Percentiles rank a stretch among this genome's conserved stretches.
Evolutionary conservation across 148 eudicot species (phyloP).

Genomic region (Rhododendron mucronatum): DNA sequence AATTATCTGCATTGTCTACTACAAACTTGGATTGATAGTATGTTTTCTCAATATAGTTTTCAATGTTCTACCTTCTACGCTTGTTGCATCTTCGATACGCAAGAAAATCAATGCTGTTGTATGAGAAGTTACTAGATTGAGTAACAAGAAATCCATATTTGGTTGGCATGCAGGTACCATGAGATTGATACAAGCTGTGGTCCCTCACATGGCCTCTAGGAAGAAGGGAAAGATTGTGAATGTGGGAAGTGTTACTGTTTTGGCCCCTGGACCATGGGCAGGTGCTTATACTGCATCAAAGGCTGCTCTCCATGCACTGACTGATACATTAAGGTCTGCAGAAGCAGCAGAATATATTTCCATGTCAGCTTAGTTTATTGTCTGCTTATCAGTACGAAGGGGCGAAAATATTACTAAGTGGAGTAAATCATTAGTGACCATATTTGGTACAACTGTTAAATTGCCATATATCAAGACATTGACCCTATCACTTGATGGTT

Average conservation of each 20-base stretch:
- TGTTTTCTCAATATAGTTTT: background rate
- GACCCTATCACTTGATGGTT: background rate
- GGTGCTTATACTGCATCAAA: constrained; percentile 81
- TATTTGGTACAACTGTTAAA: background rate
- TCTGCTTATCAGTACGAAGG: background rate
- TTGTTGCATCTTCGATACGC: background rate
- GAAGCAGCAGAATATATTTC: constrained; percentile 7
- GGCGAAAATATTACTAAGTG: background rate
- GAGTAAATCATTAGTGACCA: background rate
- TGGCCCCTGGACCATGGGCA: constrained; percentile 85
- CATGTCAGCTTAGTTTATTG: background rate
- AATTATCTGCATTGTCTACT: background rate
- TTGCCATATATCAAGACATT: background rate
- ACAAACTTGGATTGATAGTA: background rate
- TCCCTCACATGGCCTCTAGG: constrained; percentile 81
- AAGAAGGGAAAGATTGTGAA: constrained; percentile 84
- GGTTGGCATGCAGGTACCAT: constrained; percentile 39
- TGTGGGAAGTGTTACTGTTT: constrained; percentile 63
- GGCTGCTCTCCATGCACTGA: constrained; percentile 76
- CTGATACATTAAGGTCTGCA: constrained; percentile 65
- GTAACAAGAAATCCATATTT: background rate
- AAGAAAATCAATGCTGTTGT: background rate
- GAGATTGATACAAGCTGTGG: constrained; percentile 86
- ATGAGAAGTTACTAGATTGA: background rate
- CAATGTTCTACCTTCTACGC: background rate